Percentiles rank a stretch among this genome's conserved stretches.
These are phyloP conservation scores for Kluyveromyces marxianus DNA, from an alignment of 1,139 yeast genomes.

Conservation along the genomic window DNA sequence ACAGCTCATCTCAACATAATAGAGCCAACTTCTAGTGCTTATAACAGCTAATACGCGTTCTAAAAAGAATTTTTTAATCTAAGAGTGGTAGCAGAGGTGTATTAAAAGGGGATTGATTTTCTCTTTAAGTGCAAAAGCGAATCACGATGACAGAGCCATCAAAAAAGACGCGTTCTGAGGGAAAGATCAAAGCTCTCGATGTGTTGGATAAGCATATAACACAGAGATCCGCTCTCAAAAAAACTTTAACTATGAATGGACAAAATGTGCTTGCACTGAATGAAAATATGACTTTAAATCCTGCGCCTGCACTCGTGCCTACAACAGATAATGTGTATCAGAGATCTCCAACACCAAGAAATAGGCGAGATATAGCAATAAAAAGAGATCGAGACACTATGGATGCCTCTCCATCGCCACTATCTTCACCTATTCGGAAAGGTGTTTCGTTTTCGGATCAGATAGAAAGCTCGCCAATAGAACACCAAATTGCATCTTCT, in stretches of 20 bases:
- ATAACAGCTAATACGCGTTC: no score
- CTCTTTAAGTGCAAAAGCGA: no score
- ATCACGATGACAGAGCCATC: not conserved
- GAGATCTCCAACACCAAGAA: slow-evolving; percentile 7
- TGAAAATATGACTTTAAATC: not conserved
- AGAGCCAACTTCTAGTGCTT: no score
- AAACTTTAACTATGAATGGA: slow-evolving; percentile 5
- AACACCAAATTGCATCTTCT: slow-evolving; percentile 15
- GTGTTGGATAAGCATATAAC: slow-evolving; percentile 21
- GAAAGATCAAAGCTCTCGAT: slow-evolving; percentile 19
- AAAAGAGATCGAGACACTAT: not conserved
- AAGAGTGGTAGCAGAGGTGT: no score
- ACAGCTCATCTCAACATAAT: no score
- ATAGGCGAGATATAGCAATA: not conserved
- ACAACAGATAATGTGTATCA: slow-evolving; percentile 2
- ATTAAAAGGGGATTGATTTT: no score
- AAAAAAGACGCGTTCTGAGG: slow-evolving; percentile 1
- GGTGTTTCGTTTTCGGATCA: slow-evolving; percentile 27
- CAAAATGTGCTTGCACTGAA: not conserved
- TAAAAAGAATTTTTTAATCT: no score
- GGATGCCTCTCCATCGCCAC: not conserved
- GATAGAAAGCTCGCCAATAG: slow-evolving; percentile 21
- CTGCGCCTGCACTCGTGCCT: not conserved
- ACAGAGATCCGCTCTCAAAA: slow-evolving; percentile 8
- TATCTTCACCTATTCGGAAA: slow-evolving; percentile 20